Conservation (phyloP, 805 yeast genomes). For the Jamesozyma jinghongensis region DNA sequence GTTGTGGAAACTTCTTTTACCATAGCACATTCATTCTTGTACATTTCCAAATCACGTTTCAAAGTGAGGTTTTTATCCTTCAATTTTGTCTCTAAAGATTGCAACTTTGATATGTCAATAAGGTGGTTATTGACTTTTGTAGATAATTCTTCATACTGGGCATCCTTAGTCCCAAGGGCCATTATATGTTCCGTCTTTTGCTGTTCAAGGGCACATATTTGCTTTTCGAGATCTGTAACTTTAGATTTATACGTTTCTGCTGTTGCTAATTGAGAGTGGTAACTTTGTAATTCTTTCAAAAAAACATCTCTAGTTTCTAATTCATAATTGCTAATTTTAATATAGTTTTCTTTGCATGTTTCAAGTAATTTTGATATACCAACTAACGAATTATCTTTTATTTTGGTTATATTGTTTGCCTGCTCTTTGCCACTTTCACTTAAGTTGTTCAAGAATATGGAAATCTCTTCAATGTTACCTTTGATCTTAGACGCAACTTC, state of each 20-base stretch:
- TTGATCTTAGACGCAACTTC: too few relatives aligned
- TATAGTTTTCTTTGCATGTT: not conserved
- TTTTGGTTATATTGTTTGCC: too few relatives aligned
- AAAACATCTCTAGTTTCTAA: not conserved
- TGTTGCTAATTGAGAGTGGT: slow-evolving; percentile 9
- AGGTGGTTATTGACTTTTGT: slow-evolving; percentile 7
- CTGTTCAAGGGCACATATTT: slow-evolving; percentile 15
- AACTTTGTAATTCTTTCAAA: slow-evolving; percentile 1
- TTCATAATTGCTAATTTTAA: not conserved
- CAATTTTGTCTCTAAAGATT: slow-evolving; percentile 7
- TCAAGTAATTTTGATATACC: too few relatives aligned
- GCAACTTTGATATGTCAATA: slow-evolving; percentile 6
- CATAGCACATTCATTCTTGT: slow-evolving; percentile 9
- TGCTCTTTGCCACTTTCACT: too few relatives aligned
- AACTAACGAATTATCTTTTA: too few relatives aligned
- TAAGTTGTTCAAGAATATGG: too few relatives aligned
- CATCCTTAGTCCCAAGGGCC: slow-evolving; percentile 20
- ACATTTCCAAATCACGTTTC: slow-evolving; percentile 5
- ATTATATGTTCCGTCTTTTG: slow-evolving; percentile 21
- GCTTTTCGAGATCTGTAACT: slow-evolving; percentile 13
- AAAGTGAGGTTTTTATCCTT: slow-evolving; percentile 8
- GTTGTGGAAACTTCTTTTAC: slow-evolving; percentile 12
- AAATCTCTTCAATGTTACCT: too few relatives aligned
- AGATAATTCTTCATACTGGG: slow-evolving; percentile 17
- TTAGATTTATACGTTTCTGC: slow-evolving; percentile 12